phyloP scores from a whole-genome alignment of 768 basidiomycete species.

The Tremella yokohamensis region DNA sequence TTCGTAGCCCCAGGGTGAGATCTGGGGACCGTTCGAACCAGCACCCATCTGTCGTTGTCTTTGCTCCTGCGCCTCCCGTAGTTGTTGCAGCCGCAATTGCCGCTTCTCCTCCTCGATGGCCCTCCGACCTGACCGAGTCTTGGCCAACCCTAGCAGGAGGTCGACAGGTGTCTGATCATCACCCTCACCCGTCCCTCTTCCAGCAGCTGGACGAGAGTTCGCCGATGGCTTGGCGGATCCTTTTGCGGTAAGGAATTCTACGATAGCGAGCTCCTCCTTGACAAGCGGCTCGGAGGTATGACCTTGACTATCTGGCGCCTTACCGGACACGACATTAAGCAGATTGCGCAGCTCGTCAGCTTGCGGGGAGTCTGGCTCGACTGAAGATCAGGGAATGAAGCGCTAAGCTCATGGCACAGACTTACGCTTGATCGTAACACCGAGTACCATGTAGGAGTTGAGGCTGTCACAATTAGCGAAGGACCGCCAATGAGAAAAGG shows the following conservation, averaged over 20 bases:
- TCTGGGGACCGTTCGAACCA: conserved; percentile 9
- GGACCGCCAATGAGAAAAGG: neutral
- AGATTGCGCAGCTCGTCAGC: conserved; percentile 48
- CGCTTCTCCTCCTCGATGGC: conserved; percentile 46
- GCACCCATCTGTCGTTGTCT: conserved; percentile 11
- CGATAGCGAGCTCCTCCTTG: conserved; percentile 52
- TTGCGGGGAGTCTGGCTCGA: conserved; percentile 49
- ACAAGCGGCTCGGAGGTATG: conserved; percentile 50
- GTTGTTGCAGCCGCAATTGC: conserved; percentile 35
- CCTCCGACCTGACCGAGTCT: conserved; percentile 39
- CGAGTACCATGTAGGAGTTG: conserved; percentile 51
- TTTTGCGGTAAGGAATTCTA: conserved; percentile 51
- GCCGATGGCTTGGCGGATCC: conserved; percentile 7
- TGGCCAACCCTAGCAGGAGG: conserved; percentile 40
- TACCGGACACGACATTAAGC: conserved; percentile 50
- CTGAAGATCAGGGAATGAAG: conserved; percentile 20
- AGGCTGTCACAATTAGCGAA: conserved; percentile 19
- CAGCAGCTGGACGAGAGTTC: neutral
- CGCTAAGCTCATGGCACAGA: neutral
- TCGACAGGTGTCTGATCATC: conserved; percentile 45
- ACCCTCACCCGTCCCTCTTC: neutral
- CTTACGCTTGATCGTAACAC: conserved; percentile 51
- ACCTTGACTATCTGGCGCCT: conserved; percentile 48
- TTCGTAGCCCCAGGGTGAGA: conserved; percentile 46
- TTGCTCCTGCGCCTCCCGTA: conserved; percentile 37